Base-by-base conservation (phyloP, 2,329 filamentous ascomycete genomes). In the Diaporthe aspalathi region DNA sequence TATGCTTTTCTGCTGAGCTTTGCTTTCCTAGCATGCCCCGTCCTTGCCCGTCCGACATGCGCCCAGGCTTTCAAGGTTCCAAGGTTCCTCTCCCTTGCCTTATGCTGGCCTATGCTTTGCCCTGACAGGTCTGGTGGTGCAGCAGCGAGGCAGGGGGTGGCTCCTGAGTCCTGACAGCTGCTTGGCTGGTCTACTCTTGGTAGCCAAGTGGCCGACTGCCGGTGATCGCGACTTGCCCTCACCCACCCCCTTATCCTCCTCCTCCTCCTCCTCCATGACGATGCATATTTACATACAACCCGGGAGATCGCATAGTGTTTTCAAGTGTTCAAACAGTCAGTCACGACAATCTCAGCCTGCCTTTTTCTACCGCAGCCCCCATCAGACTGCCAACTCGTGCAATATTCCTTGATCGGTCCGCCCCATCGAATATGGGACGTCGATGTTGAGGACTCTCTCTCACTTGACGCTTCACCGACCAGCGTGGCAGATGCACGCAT, bases 81-180 rank as follows among this genome's bases (percentile, higher is more conserved):
- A n/a, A 32, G 32, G 5, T 8, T 32, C 8, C 32, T 32, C 32
- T 32, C 32, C 32, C 32, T 32, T n/a, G n/a, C 32, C 32, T 35
- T 35, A 35, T 35, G 32, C 32, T 35, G 32, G 5, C 32, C n/a
- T n/a, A n/a, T 38, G 35, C 35, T 12, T 9, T 5, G 56, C 32
- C 57, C 14, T 62, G 57, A 62, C 57, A 62, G 57, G 32, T 47
- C 35, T 38, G 35, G 35, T 12, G 6, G 35, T 38, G 35, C 35
- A 38, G 35, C 11, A 38, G 35, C 6, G 35, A 5, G 12, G 35
- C 35, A 49, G 27, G 24, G 43, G 45, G 43, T 24, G 29, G 29
- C 60, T 65, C 60, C 60, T 50, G 60, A 50, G 43, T 50, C 45
- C 45, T 50, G 60, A 65, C 60, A 65, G 45, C 60, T 65, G 27